Base-by-base conservation (phyloP, 2,329 filamentous ascomycete species). In the Mollisiaceae sp. region DNA sequence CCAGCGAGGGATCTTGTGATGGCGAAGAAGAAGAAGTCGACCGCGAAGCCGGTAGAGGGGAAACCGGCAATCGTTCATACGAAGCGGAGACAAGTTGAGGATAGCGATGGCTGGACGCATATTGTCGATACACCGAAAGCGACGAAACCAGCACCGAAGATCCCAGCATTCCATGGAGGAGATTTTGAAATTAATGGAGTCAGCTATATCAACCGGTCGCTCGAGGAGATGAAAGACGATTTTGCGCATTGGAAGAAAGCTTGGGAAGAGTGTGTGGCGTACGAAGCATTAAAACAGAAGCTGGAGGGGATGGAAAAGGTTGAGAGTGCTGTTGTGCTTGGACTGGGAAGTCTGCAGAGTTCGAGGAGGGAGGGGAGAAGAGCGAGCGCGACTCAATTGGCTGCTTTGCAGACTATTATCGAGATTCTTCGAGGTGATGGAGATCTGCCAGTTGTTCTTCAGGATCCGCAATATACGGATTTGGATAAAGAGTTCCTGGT, bases 71-170 rank as follows among this genome's bases (percentile, higher is more conserved):
- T 72, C n/a, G 64, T 70, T 9, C 73, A 72, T 41, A 75, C 69
- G 5, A 76, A 76, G 58, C 62, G 75, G 38, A 70, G 67, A 45
- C 67, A 76, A 39, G 60, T 77, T 4, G 67, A 72, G 15, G 75
- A 75, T 63, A 66, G 65, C 0, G 72, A 77, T 45, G 76, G 76
- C n/a, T 77, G 75, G 75, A 73, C 73, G 27, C 74, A 77, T 65
- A 72, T 77, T 32, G 62, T 77, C 11, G 72, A 75, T 15, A 68
- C 70, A 9, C 70, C 70, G 2, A 55, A 65, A 6, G 58, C 63
- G 18, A 54, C 61, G 18, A 68, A 67, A n/a, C 24, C 36, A 0
- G 66, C 62, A 24, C 60, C 65, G 8, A 58, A 57, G 8, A 59
- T 56, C 5, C 52, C 59, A 11, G 38, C 39, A 22, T 59, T 71